Base-by-base conservation (phyloP, 2,329 filamentous ascomycete species). In the Orbilia oligospora region DNA sequence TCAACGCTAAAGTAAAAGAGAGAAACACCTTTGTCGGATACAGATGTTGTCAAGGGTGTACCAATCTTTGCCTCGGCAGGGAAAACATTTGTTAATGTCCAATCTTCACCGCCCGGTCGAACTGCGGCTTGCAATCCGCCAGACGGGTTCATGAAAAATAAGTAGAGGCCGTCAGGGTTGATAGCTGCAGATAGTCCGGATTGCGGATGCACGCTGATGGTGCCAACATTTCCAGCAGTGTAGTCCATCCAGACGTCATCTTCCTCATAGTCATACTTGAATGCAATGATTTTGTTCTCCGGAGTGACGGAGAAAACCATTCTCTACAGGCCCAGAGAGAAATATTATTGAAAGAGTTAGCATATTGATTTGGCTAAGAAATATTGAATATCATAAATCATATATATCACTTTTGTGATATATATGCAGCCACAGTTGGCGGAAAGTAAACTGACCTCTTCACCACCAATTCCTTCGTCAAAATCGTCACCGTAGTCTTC, bases 241-340 rank as follows among this genome's bases (percentile, higher is more conserved):
- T 36, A 5, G 2, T 56, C 27, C n/a, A 36, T 36, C 53, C 53
- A 56, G 27, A 56, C 16, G 10, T 56, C 53, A 9, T 56, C 53
- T 36, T 56, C 53, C 9, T 56, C 53, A n/a, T 6, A 56, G 8
- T 56, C 53, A 20, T 56, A 56, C 14, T 38, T 56, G 9, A 56
- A 56, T 4, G 5, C 53, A 5, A 56, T 56, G 2, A 56, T 6
- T 10, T 14, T 20, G 9, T 56, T 38, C 6, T 56, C 53, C 12
- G 53, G 53, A 20, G 16, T 56, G 1, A 56, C 9, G 3, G 53
- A 36, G n/a, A 56, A 56, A 22, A 56, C 20, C 16, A 56, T 36
- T 36, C 30, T 27, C 53, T 56, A 56, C 8, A 9, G 6, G 27
- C 27, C 27, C 27, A 30, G 3, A 30, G 6, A 30, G 6, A 30